phyloP scores from a whole-genome alignment of 495 filamentous ascomycete species.

The Penicillium antarcticum region DNA sequence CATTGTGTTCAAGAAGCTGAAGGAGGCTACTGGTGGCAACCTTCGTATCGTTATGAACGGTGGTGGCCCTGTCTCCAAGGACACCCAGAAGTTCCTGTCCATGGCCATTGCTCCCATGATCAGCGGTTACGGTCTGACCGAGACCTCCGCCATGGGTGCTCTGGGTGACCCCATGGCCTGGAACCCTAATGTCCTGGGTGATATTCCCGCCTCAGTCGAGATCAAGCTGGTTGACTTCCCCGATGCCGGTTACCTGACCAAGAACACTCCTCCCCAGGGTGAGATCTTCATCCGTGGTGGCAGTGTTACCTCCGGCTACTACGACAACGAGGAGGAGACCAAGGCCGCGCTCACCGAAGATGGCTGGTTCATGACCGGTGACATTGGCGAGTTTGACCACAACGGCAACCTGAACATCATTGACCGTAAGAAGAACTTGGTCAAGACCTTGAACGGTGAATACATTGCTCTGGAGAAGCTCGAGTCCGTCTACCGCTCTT shows the following conservation, averaged over 20 bases:
- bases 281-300: conserved; percentile 90
- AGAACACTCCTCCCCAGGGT: conserved; percentile 88
- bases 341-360: conserved; percentile 68
- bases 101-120: conserved; percentile 89
- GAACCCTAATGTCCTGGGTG: conserved; percentile 78
- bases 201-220: conserved; percentile 78
- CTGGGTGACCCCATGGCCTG: conserved; percentile 88
- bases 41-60: conserved; percentile 82
- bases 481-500: conserved; percentile 88
- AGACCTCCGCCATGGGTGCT: conserved; percentile 91
- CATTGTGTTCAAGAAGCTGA: conserved; percentile 85
- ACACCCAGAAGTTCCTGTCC: conserved; percentile 83
- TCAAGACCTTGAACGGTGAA: conserved; percentile 94
- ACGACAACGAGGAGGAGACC: conserved; percentile 80
- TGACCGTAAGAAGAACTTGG: conserved; percentile 96
- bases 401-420: conserved; percentile 84
- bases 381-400: conserved; percentile 86
- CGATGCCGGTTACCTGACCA: conserved; percentile 86
- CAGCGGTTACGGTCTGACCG: conserved; percentile 92
- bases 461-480: conserved; percentile 99
- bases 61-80: conserved; percentile 80
- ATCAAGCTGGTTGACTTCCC: conserved; percentile 94
- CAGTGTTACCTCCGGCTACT: conserved; percentile 71
- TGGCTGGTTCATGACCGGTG: conserved; percentile 95
- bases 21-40: conserved; percentile 82